Base-by-base conservation (phyloP, 345 rosid genomes). In the Rhizophora apiculata region DNA sequence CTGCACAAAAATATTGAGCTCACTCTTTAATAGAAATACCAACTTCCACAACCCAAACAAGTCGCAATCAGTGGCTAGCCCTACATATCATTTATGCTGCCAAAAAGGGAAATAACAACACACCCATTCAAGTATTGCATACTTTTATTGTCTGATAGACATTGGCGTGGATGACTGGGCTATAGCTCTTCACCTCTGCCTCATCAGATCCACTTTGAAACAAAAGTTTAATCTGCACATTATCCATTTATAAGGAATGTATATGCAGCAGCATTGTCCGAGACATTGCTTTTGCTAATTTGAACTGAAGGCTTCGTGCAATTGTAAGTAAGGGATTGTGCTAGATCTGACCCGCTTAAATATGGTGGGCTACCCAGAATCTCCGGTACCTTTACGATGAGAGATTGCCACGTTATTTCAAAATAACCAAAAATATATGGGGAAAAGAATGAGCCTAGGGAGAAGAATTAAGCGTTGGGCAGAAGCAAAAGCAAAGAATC, bases 111-210 rank as follows among this genome's bases (percentile, higher is more conserved):
- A 86, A 81, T 79, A 84, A 85, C 87, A 72, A 89, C 92, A 92
- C 87, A 86, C 88, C 88, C 82, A 78, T 77, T 74, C 82, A 80
- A 79, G 85, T 83, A 76, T 80, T 87, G 88, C 96, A 70, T 92
- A 96, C 99, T 89, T 96, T 92, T 85, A 96, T 89, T 78, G 94
- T 90, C 88, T 96, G 98, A 82, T 87, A 96, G 57, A 90, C 86
- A 80, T 96, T 96, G 83, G 97, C 98, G 75, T 96, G 96, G 68
- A 92, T 88, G 85, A 96, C 96, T 27, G 97, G 78, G 72, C 84
- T 83, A 75, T 90, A 96, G 84, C 88, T 92, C 87, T 82, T 90
- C 65, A 90, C 82, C 66, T 96, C 99, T 11, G 80, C 76, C 68
- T 89, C 99, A 54, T 90, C 98, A 63, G 90, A 96, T 16, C 98